phyloP scores from a whole-genome alignment of 345 rosid genomes.

The Citrus cavaleriei region DNA sequence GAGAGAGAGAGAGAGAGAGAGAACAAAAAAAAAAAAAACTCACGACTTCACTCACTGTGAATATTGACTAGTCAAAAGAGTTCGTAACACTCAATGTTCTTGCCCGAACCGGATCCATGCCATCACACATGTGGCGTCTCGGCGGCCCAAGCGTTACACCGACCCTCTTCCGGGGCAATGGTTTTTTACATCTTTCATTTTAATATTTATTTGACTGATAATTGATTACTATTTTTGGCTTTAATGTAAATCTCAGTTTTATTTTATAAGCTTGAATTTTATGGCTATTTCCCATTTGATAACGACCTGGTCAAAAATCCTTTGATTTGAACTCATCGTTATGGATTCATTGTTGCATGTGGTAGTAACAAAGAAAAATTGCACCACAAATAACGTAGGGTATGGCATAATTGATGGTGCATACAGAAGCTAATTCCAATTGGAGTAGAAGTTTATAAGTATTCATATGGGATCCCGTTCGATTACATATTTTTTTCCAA shows the following conservation, averaged over 20 bases:
- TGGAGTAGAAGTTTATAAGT: not conserved
- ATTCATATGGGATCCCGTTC: not conserved
- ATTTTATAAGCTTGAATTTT: not conserved
- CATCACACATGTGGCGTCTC: conserved; percentile 32
- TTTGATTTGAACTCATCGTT: too few species aligned
- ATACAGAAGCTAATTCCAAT: not conserved
- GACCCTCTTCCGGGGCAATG: conserved; percentile 25
- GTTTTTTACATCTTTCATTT: not conserved
- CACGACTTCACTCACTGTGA: not conserved
- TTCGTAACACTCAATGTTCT: conserved; percentile 32
- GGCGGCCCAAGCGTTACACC: conserved; percentile 20
- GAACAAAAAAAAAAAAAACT: too few species aligned
- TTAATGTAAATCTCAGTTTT: too few species aligned
- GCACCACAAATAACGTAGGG: not conserved
- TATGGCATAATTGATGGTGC: not conserved
- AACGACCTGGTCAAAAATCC: too few species aligned
- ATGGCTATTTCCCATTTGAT: not conserved
- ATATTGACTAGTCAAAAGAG: conserved; percentile 38
- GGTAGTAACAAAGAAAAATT: not conserved
- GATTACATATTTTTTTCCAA: not conserved
- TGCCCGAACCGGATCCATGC: conserved; percentile 17
- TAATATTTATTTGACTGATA: not conserved
- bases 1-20: too few species aligned
- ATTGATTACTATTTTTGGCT: not conserved
- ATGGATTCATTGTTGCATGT: not conserved